phyloP scores from a whole-genome alignment of 2,329 filamentous ascomycete genomes.

The Cladosporium sp. region DNA sequence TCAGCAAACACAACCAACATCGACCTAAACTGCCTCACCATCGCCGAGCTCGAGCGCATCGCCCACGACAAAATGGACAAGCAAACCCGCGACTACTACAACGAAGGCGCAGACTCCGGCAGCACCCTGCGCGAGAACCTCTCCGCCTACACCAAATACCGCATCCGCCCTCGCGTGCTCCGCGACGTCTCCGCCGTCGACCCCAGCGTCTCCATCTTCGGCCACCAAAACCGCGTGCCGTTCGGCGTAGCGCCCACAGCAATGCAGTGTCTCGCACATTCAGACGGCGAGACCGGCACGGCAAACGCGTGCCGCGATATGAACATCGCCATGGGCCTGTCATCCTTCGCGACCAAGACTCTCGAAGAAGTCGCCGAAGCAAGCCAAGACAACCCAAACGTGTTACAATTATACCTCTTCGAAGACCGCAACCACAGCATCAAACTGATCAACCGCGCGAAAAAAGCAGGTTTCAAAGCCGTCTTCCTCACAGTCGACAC shows the following conservation, averaged over 20 bases:
- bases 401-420: conserved; percentile 58
- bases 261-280: conserved; percentile 55
- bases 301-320: conserved; percentile 49
- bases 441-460: conserved; percentile 37
- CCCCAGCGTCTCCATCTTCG: conserved; percentile 49
- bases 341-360: conserved; percentile 49
- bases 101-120: conserved; percentile 40
- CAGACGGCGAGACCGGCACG: conserved; percentile 54
- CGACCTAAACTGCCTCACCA: conserved; percentile 47
- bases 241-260: conserved; percentile 57
- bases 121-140: conserved; percentile 51
- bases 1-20: conserved; percentile 20
- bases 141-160: conserved; percentile 51
- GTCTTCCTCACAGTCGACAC: conserved; percentile 59
- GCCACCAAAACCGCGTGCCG: conserved; percentile 47
- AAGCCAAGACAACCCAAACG: conserved; percentile 46
- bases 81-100: conserved; percentile 43
- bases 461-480: conserved; percentile 53
- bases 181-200: conserved; percentile 43
- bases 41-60: conserved; percentile 42
- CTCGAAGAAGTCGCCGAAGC: conserved; percentile 55
- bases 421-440: conserved; percentile 55
- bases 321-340: conserved; percentile 52
- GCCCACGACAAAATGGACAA: conserved; percentile 42
- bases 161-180: conserved; percentile 43